Conservation (phyloP, 768 basidiomycete genomes). For the Psilocybe azurescens region DNA sequence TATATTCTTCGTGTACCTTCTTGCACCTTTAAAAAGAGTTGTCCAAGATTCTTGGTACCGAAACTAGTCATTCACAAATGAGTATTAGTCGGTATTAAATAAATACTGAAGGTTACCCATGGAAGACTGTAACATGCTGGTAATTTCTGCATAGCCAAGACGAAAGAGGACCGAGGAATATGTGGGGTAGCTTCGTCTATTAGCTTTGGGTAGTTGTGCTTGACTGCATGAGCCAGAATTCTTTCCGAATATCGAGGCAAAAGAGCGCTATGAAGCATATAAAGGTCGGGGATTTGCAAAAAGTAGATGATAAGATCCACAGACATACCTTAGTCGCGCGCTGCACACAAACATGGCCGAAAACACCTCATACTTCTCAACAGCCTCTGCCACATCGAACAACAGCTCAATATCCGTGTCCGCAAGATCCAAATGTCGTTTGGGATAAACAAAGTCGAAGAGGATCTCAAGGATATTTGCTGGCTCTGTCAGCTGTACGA, state of each 20-base stretch:
- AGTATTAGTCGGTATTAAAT: background rate
- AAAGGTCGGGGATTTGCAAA: background rate
- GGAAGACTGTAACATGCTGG: background rate
- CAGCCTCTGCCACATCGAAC: conserved; percentile 13
- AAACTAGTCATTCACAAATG: background rate
- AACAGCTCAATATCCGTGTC: background rate
- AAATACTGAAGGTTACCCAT: background rate
- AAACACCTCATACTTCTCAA: conserved; percentile 21
- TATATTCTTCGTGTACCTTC: background rate
- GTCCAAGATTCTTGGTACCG: conserved; percentile 1
- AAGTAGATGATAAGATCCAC: background rate
- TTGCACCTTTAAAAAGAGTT: background rate
- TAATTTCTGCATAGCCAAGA: background rate
- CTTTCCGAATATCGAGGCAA: conserved; percentile 19
- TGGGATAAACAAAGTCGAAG: conserved; percentile 14
- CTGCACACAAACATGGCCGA: conserved; percentile 13
- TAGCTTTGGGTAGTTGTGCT: conserved; percentile 20
- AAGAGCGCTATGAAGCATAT: conserved; percentile 3
- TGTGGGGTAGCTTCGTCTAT: conserved; percentile 14
- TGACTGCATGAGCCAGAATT: conserved; percentile 22
- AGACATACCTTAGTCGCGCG: conserved; percentile 8
- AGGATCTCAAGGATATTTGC: conserved; percentile 12
- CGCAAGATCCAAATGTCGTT: conserved; percentile 8
- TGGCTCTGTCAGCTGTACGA: conserved; percentile 10
- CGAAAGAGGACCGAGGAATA: background rate